phyloP scores from a whole-genome alignment of 2,329 filamentous ascomycete species.

The Beauveria brongniartii region DNA sequence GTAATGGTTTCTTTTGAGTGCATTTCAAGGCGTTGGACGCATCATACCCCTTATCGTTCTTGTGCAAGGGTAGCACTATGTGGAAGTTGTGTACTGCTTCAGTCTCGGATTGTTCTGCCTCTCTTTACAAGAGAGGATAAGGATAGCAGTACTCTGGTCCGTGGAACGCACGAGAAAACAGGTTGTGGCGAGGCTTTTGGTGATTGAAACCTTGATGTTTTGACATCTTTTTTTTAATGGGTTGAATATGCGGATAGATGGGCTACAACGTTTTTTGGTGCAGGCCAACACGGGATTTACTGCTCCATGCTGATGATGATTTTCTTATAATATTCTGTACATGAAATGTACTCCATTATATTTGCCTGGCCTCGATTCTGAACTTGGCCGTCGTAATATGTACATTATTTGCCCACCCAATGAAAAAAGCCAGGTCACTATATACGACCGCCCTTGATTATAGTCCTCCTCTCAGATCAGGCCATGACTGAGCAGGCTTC shows the following conservation, averaged over 20 bases:
- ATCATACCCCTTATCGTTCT: constrained; percentile 8
- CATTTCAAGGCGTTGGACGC: constrained; percentile 12
- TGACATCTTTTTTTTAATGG: background rate
- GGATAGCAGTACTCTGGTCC: background rate
- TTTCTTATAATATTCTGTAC: background rate
- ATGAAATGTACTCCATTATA: background rate
- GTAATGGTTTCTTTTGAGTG: constrained; percentile 7
- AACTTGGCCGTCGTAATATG: background rate
- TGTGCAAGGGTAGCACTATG: background rate
- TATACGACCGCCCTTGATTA: background rate
- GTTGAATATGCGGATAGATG: constrained; percentile 5
- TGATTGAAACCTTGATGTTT: constrained; percentile 8
- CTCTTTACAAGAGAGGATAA: background rate
- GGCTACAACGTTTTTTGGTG: background rate
- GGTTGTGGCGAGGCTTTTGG: background rate
- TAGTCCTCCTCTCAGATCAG: background rate
- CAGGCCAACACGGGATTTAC: background rate
- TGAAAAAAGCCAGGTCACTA: background rate
- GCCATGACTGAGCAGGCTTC: constrained; percentile 1
- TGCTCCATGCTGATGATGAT: background rate
- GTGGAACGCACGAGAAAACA: background rate
- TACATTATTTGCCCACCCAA: background rate
- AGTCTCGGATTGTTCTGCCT: background rate
- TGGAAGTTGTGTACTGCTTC: background rate
- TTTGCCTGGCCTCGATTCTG: background rate